Conservation (phyloP, 2,329 filamentous ascomycete species). For the Calonectria pteridis region DNA sequence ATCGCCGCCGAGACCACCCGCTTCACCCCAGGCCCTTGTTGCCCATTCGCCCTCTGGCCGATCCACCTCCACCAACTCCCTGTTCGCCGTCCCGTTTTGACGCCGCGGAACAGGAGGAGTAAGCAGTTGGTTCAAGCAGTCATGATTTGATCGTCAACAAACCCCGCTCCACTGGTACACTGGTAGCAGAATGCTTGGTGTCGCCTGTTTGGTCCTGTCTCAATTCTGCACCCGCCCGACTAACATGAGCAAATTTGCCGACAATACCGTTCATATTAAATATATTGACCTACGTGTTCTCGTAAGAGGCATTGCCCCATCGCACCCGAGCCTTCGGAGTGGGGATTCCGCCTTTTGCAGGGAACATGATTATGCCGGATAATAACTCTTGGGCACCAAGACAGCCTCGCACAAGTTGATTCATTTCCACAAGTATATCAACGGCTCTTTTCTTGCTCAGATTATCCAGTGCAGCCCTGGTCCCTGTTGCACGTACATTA, state of each 20-base stretch:
- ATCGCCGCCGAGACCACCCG: conserved; percentile 28
- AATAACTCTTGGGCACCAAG: not conserved
- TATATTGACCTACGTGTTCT: conserved; percentile 1
- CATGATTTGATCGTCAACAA: conserved; percentile 9
- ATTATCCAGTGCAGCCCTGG: not conserved
- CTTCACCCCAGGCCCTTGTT: not conserved
- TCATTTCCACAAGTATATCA: not conserved
- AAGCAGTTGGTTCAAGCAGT: not conserved
- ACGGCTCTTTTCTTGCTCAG: not conserved
- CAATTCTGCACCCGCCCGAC: not conserved
- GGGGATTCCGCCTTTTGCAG: not conserved
- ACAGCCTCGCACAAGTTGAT: not conserved
- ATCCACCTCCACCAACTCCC: conserved; percentile 20
- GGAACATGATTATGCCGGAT: not conserved
- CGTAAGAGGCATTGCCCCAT: conserved; percentile 22
- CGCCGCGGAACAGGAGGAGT: conserved; percentile 3
- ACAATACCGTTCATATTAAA: not conserved
- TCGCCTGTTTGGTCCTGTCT: not conserved
- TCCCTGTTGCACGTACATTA: not conserved
- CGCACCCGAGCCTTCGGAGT: not conserved
- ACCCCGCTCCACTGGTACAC: not conserved
- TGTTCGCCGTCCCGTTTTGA: conserved; percentile 11
- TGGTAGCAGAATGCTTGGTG: not conserved
- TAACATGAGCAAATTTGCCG: not conserved
- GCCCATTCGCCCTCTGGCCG: conserved; percentile 16